Base-by-base conservation (phyloP, 768 basidiomycete species). In the Boletus insuetus region DNA sequence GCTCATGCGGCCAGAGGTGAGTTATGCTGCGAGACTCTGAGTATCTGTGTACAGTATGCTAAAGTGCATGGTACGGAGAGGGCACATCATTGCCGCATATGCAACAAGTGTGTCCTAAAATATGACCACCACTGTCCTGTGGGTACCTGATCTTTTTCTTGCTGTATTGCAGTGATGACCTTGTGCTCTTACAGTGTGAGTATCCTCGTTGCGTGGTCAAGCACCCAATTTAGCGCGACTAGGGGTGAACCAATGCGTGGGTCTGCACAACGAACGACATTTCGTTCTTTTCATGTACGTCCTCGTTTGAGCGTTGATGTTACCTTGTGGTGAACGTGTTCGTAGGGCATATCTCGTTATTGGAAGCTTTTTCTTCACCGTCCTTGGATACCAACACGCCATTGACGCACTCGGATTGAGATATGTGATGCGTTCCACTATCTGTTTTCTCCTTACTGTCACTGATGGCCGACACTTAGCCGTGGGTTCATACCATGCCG, bases 171-270 rank as follows among this genome's bases (percentile, higher is more conserved):
- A 9, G 13, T 42, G 19, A 45, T 54, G 19, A 50, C 52, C 31
- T 46, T 55, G 35, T 37, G 9, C 47, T 29, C 31, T 9, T 44
- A 16, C 55, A 79, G 77, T 79, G 78, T 79, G 58, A 65, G 77
- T 71, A 34, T 34, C 22, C 45, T 38, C 24, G 37, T 49, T 52
- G 5, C 29, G 13, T 6, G 6, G 24, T 47, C 50, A 20, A 51
- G 39, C n/a, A 29, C 35, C 42, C 22, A 37, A 46, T 42, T 66
- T 11, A 63, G 24, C 16, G 6, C 6, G 10, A 22, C 22, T 17
- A 94, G 92, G 94, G 94, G 84, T 98, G 47, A 98, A 98, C 70
- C 92, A 94, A 82, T 98, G 96, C 67, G 96, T 99, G 42, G 96
- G 96, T 12, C 70, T 98, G 8, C 79, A 96, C 68, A 99, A 98